These are phyloP conservation scores for Ceratocystis colombiana DNA, from an alignment of 2,329 filamentous ascomycete species.

Conservation along the genomic window DNA sequence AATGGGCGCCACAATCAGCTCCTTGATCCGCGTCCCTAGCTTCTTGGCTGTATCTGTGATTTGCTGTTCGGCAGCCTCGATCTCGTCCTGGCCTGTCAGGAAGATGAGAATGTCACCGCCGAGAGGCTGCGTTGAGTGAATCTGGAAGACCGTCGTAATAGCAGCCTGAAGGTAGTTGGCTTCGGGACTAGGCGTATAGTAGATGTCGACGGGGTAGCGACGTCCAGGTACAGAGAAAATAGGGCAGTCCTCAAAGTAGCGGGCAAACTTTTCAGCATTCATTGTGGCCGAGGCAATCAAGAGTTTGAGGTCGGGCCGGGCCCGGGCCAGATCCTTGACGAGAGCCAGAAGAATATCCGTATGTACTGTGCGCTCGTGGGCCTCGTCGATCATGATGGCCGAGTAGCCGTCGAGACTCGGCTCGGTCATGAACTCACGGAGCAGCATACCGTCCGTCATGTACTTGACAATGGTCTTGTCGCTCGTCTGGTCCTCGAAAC, in stretches of 20 bases:
- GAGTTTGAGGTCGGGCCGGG: slow-evolving; percentile 75
- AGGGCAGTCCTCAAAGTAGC: slow-evolving; percentile 84
- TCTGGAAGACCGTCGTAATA: slow-evolving; percentile 89
- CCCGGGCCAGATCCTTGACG: slow-evolving; percentile 76
- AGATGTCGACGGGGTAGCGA: slow-evolving; percentile 79
- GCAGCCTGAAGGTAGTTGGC: slow-evolving; percentile 87
- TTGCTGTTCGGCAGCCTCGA: slow-evolving; percentile 75
- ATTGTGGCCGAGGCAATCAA: slow-evolving; percentile 91
- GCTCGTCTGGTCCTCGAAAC: slow-evolving; percentile 85
- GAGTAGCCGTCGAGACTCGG: slow-evolving; percentile 74
- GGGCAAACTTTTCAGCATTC: slow-evolving; percentile 83
- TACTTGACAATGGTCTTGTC: slow-evolving; percentile 91
- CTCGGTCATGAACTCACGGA: slow-evolving; percentile 82
- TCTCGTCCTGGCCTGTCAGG: slow-evolving; percentile 91
- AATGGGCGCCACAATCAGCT: slow-evolving; percentile 84
- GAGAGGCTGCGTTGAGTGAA: slow-evolving; percentile 68
- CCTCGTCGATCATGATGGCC: slow-evolving; percentile 92
- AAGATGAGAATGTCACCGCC: slow-evolving; percentile 89
- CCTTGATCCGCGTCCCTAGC: slow-evolving; percentile 70
- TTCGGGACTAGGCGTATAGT: slow-evolving; percentile 82
- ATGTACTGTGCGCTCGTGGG: slow-evolving; percentile 83
- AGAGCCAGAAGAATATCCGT: slow-evolving; percentile 85
- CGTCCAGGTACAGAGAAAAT: slow-evolving; percentile 93
- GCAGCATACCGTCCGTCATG: slow-evolving; percentile 93
- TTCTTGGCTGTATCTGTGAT: slow-evolving; percentile 79